These are phyloP conservation scores for Trypanosoma brucei DNA, from an alignment of 208 protist species.

Conservation along the genomic window DNA sequence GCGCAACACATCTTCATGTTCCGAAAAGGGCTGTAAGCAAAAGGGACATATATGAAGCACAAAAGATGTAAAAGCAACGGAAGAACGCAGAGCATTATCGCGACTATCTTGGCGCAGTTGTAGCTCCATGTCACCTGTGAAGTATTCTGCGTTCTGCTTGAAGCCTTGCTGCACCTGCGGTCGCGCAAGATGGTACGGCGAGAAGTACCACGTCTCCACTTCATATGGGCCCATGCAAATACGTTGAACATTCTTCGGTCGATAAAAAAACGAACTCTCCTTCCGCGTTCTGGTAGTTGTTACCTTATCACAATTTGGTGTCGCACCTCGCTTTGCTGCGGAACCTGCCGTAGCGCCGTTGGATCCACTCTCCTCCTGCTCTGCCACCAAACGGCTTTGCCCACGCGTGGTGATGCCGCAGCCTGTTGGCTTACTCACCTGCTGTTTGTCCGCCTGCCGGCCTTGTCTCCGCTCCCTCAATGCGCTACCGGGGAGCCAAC, in stretches of 20 bases:
- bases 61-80: conserved; percentile 42
- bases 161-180: conserved; percentile 63
- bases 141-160: conserved; percentile 40
- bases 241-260: conserved; percentile 95
- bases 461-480: conserved; percentile 67
- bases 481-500: conserved; percentile 73
- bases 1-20: conserved; percentile 66
- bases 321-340: conserved; percentile 42
- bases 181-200: conserved; percentile 92
- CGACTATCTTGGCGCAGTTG: conserved; percentile 26
- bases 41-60: conserved; percentile 97
- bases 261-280: conserved; percentile 86
- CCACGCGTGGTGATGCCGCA: conserved; percentile 67
- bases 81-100: not conserved
- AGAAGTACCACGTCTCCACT: conserved; percentile 98
- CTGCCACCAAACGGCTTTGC: conserved; percentile 43
- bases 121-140: conserved; percentile 46
- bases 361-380: conserved; percentile 14
- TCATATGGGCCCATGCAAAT: conserved; percentile 95
- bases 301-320: conserved; percentile 55
- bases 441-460: conserved; percentile 33
- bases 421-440: conserved; percentile 18
- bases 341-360: conserved; percentile 10
- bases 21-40: conserved; percentile 94
- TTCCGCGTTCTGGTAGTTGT: conserved; percentile 66